phyloP scores from a whole-genome alignment of 2,329 filamentous ascomycete species.

The Talaromyces verruculosus region DNA sequence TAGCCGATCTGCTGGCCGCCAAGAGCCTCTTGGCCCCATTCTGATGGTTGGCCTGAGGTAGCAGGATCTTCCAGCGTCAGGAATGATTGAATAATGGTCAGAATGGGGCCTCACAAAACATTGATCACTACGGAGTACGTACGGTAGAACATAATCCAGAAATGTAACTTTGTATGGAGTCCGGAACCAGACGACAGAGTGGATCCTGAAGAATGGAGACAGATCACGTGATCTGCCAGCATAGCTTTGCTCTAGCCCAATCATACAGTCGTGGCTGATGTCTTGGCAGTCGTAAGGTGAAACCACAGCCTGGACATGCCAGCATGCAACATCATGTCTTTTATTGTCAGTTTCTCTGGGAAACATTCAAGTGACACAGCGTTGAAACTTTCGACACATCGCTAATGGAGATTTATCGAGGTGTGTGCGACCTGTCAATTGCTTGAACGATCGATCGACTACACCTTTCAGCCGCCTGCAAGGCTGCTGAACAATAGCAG shows the following conservation, averaged over 20 bases:
- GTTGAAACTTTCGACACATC: not conserved
- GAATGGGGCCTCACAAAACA: too few species aligned
- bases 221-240: not conserved
- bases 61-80: not conserved
- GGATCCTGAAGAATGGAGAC: not conserved
- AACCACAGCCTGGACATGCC: not conserved
- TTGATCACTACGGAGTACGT: too few species aligned
- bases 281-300: constrained; percentile 5
- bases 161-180: not conserved
- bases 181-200: not conserved
- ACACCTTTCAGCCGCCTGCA: too few species aligned
- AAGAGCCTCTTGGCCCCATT: constrained; percentile 5
- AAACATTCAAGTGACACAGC: not conserved
- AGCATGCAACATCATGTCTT: constrained; percentile 3
- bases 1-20: not conserved
- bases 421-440: constrained; percentile 7
- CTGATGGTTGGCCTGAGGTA: not conserved
- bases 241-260: not conserved
- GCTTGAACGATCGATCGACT: constrained; percentile 4
- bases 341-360: too few species aligned
- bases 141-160: too few species aligned
- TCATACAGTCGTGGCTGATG: constrained; percentile 2
- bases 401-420: constrained; percentile 12
- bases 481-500: not conserved
- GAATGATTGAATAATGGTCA: not conserved